Evolutionary conservation across 2,329 filamentous ascomycete species (phyloP).

Genomic region (Myriosclerotinia curreyana): DNA sequence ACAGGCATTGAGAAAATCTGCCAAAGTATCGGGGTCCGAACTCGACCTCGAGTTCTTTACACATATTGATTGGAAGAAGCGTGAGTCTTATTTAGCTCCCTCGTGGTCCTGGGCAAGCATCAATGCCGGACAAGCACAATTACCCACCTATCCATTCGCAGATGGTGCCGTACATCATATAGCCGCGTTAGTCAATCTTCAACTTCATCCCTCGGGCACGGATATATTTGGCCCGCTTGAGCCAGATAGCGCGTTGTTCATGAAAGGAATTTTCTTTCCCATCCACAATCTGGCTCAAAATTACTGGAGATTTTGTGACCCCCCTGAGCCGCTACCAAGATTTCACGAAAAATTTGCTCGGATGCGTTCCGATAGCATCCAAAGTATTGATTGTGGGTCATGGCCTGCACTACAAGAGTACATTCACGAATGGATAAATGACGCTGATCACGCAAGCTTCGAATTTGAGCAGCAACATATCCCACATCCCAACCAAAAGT

Average conservation of each 20-base stretch:
- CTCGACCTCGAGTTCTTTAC: slow-evolving; percentile 4
- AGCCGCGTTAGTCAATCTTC: slow-evolving; percentile 19
- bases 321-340: slow-evolving; percentile 1
- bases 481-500: slow-evolving; percentile 22
- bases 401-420: slow-evolving; percentile 21
- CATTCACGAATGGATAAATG: slow-evolving; percentile 19
- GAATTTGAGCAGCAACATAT: slow-evolving; percentile 28
- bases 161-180: slow-evolving; percentile 16
- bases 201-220: slow-evolving; percentile 6
- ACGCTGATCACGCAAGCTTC: slow-evolving; percentile 13
- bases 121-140: slow-evolving; percentile 21
- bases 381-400: not conserved
- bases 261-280: slow-evolving; percentile 18
- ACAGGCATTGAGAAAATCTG: not conserved
- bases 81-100: slow-evolving; percentile 21
- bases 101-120: slow-evolving; percentile 27
- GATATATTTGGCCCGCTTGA: slow-evolving; percentile 17
- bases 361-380: too few relatives aligned
- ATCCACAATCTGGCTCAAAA: slow-evolving; percentile 10
- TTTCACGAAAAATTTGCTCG: not conserved
- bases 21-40: slow-evolving; percentile 2
- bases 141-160: slow-evolving; percentile 8
- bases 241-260: slow-evolving; percentile 9
- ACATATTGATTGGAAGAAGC: slow-evolving; percentile 22
- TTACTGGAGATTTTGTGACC: slow-evolving; percentile 19